These are phyloP conservation scores for Lactifluus piperatus DNA, from an alignment of 768 basidiomycete species.

Conservation along the genomic window DNA sequence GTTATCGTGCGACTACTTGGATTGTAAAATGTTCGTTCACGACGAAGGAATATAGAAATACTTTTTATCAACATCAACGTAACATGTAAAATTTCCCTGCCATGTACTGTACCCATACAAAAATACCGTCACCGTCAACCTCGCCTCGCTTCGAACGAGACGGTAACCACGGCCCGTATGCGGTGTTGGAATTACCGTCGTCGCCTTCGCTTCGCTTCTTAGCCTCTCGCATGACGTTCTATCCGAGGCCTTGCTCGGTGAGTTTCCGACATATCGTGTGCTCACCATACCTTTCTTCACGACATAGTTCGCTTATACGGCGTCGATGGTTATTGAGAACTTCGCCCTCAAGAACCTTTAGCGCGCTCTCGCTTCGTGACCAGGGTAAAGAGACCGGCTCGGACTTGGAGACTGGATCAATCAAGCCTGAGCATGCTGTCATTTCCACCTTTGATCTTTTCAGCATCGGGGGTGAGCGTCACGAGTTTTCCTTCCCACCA, in stretches of 20 bases:
- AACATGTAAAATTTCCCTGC: neutral
- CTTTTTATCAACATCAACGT: neutral
- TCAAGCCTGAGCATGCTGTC: constrained; percentile 63
- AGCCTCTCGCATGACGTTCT: neutral
- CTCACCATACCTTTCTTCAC: neutral
- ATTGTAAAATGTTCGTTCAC: neutral
- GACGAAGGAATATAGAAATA: neutral
- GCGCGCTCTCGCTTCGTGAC: neutral
- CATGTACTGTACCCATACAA: neutral
- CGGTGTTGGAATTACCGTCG: no score
- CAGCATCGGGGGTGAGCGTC: constrained; percentile 68
- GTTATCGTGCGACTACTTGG: no score
- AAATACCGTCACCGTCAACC: neutral
- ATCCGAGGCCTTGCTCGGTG: neutral
- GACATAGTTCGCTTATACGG: neutral
- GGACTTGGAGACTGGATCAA: neutral
- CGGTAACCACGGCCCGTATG: constrained; percentile 1
- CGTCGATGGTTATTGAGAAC: neutral
- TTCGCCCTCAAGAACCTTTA: neutral
- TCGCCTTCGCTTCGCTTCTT: no score
- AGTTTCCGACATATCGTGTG: neutral
- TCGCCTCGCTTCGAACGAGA: neutral
- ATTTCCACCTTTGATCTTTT: constrained; percentile 92
- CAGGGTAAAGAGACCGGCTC: neutral
- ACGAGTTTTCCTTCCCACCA: neutral